These are phyloP conservation scores for Ehretia macrophylla DNA, from an alignment of 257 asterid genomes.

Conservation along the genomic window DNA sequence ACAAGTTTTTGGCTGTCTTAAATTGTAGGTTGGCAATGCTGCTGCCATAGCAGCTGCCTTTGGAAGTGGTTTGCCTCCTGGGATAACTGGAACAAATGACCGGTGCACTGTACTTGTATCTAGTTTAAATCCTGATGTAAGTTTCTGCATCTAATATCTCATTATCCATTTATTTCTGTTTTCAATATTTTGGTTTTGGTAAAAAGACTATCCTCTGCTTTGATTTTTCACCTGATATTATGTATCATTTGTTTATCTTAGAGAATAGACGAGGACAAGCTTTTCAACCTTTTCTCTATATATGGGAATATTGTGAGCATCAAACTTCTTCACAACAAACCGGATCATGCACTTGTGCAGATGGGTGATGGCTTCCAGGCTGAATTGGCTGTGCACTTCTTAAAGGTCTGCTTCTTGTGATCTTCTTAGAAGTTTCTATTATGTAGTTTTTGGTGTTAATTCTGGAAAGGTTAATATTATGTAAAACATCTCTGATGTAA, in stretches of 20 bases:
- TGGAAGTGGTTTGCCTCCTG: slow-evolving; percentile 95
- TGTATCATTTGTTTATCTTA: slow-evolving; percentile 32
- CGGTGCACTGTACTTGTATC: slow-evolving; percentile 93
- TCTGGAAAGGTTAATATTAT: too few species aligned
- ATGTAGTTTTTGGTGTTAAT: too few species aligned
- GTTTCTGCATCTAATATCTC: slow-evolving; percentile 19
- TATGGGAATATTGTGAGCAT: slow-evolving; percentile 89
- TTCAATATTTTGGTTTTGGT: background rate
- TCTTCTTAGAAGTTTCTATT: slow-evolving; percentile 7
- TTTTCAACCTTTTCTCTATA: slow-evolving; percentile 85
- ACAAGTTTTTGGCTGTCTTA: background rate
- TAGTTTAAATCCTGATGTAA: slow-evolving; percentile 80
- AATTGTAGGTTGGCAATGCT: slow-evolving; percentile 74
- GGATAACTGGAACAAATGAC: slow-evolving; percentile 88
- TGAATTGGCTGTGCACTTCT: slow-evolving; percentile 92
- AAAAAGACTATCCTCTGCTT: background rate
- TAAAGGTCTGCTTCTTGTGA: slow-evolving; percentile 59
- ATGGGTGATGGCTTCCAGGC: slow-evolving; percentile 99
- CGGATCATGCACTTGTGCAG: slow-evolving; percentile 94
- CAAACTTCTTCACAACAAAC: slow-evolving; percentile 92
- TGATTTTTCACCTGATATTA: slow-evolving; percentile 12
- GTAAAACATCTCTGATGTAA: too few species aligned
- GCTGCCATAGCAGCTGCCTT: slow-evolving; percentile 97
- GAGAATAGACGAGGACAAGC: slow-evolving; percentile 89
- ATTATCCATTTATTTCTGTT: too few species aligned